Conservation (phyloP, 2,329 filamentous ascomycete genomes). For the Colletotrichum paranaense region DNA sequence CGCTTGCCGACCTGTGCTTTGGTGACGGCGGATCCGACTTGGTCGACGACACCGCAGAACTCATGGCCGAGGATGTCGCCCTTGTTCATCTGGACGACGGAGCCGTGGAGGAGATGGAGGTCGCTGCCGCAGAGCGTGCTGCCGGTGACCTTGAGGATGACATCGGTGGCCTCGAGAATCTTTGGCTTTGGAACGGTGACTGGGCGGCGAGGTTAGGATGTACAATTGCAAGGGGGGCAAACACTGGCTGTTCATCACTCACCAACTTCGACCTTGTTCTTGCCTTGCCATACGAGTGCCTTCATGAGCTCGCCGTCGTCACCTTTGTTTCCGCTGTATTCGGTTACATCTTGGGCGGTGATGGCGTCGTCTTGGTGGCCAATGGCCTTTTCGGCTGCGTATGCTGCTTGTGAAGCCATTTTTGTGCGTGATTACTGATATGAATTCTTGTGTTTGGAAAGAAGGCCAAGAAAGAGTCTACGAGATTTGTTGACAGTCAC, state of each 20-base stretch:
- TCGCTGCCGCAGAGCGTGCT: conserved; percentile 70
- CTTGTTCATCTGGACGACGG: conserved; percentile 68
- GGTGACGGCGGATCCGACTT: conserved; percentile 65
- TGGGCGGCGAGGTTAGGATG: conserved; percentile 36
- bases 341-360: conserved; percentile 76
- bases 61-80: conserved; percentile 76
- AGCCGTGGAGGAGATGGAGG: conserved; percentile 66
- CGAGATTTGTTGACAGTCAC: neutral
- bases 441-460: neutral
- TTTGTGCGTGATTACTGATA: conserved; percentile 28
- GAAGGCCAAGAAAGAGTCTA: neutral
- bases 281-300: conserved; percentile 84
- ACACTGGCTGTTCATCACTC: conserved; percentile 33
- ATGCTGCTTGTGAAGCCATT: conserved; percentile 76
- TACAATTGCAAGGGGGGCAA: too few species aligned
- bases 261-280: conserved; percentile 80
- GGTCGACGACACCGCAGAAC: conserved; percentile 67
- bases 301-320: conserved; percentile 76
- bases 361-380: conserved; percentile 75
- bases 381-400: conserved; percentile 72
- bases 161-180: conserved; percentile 78
- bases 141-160: conserved; percentile 83
- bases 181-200: conserved; percentile 76
- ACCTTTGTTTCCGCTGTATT: conserved; percentile 58
- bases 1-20: conserved; percentile 70